Evolutionary conservation across 495 filamentous ascomycete genomes (phyloP), one percentile per base, ranked within the genome.

Genomic region (Amphirosellinia nigrospora): DNA sequence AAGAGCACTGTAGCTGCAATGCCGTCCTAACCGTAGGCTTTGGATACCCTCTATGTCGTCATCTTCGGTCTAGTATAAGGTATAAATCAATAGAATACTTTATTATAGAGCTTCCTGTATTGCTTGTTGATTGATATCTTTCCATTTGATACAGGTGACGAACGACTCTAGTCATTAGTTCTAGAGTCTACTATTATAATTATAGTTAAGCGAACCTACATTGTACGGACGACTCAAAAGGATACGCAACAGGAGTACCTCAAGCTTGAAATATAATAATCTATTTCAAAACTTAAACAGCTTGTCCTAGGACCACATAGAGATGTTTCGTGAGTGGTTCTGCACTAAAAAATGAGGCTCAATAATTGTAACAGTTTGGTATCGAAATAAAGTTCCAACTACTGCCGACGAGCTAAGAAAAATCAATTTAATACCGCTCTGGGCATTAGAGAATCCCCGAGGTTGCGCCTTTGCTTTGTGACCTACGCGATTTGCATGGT

Each of bases 1-100:
- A 5, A 13, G 11, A 38, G 16, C 16, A 53, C 34, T 21, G 23
- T 7, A 65, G n/a, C n/a, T 41, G 28, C 46, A 10, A 53, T 21
- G 43, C 63, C 63, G 63, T 38, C 46, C 4, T 65, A 52, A 26
- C 63, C 63, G 63, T 39, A 52, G 53, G 30, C 1, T 38, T 48
- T 2, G 39, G 8, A 50, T 36, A 10, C 36, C 28, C n/a, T 32
- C 30, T 38, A 52, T 65, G 30, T 38, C 63, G 46, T 65, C 63
- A 53, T 53, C 39, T 9, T 11, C 30, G n/a, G n/a, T 6, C 4
- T 23, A 21, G 3, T 4, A 61, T n/a, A 7, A 1, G 7, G 32
- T 58, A 32, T n/a, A 8, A 58, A n/a, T 16, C 9, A 58, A 58
- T 34, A 56, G n/a, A n/a, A n/a, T n/a, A n/a, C n/a, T n/a, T n/a